Evolutionary conservation across 2,329 filamentous ascomycete species (phyloP).

Genomic region (Nothophoma quercina): DNA sequence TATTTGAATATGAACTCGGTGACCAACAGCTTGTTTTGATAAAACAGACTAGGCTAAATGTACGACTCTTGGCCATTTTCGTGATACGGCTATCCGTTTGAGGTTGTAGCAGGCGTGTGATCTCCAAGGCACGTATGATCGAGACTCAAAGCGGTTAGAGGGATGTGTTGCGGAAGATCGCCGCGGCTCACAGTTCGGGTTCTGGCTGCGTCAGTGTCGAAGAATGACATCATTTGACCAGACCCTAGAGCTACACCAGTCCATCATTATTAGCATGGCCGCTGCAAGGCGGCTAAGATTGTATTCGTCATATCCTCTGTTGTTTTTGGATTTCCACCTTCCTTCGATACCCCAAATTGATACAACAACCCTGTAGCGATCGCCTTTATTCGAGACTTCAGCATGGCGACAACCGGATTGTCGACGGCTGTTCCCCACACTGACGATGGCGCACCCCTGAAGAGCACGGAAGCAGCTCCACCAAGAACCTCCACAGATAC

Average conservation of each 20-base stretch:
- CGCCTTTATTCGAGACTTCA: constrained; percentile 8
- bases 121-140: constrained; percentile 13
- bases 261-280: constrained; percentile 19
- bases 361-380: constrained; percentile 13
- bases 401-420: constrained; percentile 39
- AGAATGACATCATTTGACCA: constrained; percentile 18
- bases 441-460: constrained; percentile 30
- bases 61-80: constrained; percentile 7
- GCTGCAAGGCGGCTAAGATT: constrained; percentile 11
- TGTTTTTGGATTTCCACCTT: constrained; percentile 8
- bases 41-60: too few species aligned
- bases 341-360: background rate
- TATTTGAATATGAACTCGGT: too few species aligned
- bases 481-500: constrained; percentile 25
- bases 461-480: constrained; percentile 31
- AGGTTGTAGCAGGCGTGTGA: constrained; percentile 15
- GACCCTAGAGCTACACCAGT: constrained; percentile 16
- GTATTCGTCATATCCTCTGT: constrained; percentile 14
- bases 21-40: too few species aligned
- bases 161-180: constrained; percentile 16
- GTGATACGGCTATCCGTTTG: constrained; percentile 4
- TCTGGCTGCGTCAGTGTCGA: constrained; percentile 14
- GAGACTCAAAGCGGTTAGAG: constrained; percentile 17
- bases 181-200: constrained; percentile 17
- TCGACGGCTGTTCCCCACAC: constrained; percentile 31